Conservation (phyloP, 2,329 filamentous ascomycete species). For the Talaromyces pinophilus region DNA sequence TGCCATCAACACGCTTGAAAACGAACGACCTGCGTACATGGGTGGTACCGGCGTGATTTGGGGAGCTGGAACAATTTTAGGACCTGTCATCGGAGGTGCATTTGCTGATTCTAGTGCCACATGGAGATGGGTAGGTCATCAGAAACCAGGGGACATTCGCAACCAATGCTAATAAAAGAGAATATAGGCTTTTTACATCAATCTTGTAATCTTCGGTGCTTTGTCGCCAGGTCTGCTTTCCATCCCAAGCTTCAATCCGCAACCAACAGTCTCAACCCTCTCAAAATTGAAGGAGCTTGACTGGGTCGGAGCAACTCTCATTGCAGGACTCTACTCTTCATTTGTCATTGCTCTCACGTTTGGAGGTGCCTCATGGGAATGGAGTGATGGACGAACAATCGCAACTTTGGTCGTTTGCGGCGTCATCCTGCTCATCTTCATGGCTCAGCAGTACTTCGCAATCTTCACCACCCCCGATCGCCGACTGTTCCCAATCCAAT, state of each 20-base stretch:
- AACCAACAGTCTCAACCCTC: not conserved
- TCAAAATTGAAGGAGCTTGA: conserved; percentile 2
- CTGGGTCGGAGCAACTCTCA: not conserved
- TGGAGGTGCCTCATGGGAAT: not conserved
- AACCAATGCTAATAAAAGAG: not conserved
- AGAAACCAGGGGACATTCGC: conserved; percentile 8
- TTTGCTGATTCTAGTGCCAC: conserved; percentile 33
- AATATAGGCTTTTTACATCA: conserved; percentile 25
- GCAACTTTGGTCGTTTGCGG: not conserved
- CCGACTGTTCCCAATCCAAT: not conserved
- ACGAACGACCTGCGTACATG: conserved; percentile 32
- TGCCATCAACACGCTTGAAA: conserved; percentile 26
- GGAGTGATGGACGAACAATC: not conserved
- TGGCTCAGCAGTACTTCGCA: not conserved
- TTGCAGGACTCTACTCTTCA: not conserved
- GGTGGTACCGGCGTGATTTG: conserved; percentile 33
- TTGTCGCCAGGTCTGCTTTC: conserved; percentile 37
- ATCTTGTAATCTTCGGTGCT: conserved; percentile 47
- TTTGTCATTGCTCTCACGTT: not conserved
- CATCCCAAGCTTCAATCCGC: conserved; percentile 11
- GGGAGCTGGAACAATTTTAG: conserved; percentile 37
- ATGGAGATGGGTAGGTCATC: conserved; percentile 40
- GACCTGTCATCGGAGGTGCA: conserved; percentile 42
- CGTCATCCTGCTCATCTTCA: not conserved
- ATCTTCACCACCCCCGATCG: not conserved